Evolutionary conservation across 1,284 basidiomycete genomes (phyloP).

Genomic region (Puccinia polysora): DNA sequence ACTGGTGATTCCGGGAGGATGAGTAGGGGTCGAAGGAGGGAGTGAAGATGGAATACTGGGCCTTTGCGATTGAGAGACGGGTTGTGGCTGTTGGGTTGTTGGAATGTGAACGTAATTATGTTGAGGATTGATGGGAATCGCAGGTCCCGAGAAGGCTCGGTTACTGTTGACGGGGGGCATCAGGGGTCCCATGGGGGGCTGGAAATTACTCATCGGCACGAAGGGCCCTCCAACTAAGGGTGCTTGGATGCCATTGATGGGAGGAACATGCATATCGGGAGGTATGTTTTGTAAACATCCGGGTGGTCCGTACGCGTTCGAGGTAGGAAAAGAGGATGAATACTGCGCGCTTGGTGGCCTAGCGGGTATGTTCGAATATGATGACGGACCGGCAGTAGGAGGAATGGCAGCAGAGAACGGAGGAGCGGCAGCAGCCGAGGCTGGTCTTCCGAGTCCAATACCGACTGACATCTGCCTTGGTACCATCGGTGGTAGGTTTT

Average conservation of each 20-base stretch:
- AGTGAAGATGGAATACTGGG: slow-evolving; percentile 30
- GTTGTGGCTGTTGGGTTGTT: slow-evolving; percentile 15
- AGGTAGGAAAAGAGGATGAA: slow-evolving; percentile 19
- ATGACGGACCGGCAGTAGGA: slow-evolving; percentile 31
- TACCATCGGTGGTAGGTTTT: slow-evolving; percentile 18
- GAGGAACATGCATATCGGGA: slow-evolving; percentile 11
- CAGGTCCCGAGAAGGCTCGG: slow-evolving; percentile 26
- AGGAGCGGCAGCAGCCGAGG: slow-evolving; percentile 41
- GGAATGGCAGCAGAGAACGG: slow-evolving; percentile 40
- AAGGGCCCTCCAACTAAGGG: slow-evolving; percentile 26
- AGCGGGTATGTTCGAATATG: slow-evolving; percentile 26
- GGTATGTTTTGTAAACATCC: slow-evolving; percentile 34
- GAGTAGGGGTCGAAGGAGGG: slow-evolving; percentile 32
- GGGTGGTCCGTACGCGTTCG: slow-evolving; percentile 17
- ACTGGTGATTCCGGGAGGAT: slow-evolving; percentile 38
- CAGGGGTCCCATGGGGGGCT: slow-evolving; percentile 37
- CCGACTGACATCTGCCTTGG: slow-evolving; percentile 42
- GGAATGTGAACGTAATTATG: slow-evolving; percentile 15
- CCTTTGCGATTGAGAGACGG: not conserved
- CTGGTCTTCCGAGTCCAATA: slow-evolving; percentile 38
- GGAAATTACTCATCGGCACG: slow-evolving; percentile 29
- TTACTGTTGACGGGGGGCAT: slow-evolving; percentile 28
- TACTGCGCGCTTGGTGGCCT: slow-evolving; percentile 43
- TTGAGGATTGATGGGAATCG: slow-evolving; percentile 14
- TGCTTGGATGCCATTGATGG: slow-evolving; percentile 17